phyloP scores from a whole-genome alignment of 306 rosid species.

The Trifolium fragiferum region DNA sequence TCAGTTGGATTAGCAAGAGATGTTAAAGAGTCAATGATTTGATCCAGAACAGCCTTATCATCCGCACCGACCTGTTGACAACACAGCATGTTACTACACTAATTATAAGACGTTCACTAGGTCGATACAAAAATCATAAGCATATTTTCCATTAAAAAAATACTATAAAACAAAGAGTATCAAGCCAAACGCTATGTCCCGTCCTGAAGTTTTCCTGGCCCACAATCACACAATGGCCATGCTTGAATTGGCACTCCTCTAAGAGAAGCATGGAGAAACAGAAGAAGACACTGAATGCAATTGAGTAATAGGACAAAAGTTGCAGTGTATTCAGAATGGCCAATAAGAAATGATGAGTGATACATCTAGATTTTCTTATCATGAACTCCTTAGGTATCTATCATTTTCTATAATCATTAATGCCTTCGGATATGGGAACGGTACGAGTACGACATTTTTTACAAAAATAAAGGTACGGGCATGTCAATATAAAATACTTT shows the following conservation, averaged over 20 bases:
- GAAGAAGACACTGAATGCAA: not conserved
- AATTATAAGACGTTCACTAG: too few species aligned
- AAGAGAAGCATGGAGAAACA: not conserved
- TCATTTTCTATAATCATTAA: not conserved
- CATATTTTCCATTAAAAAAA: slow-evolving; percentile 1
- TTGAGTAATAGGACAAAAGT: slow-evolving; percentile 8
- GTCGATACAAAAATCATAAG: slow-evolving; percentile 17
- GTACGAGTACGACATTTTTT: too few species aligned
- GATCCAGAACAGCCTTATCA: slow-evolving; percentile 66
- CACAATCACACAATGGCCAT: too few species aligned
- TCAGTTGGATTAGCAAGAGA: slow-evolving; percentile 69
- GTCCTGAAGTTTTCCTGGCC: not conserved
- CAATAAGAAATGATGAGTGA: too few species aligned
- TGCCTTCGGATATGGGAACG: not conserved
- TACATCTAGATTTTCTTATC: too few species aligned
- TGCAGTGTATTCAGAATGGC: not conserved
- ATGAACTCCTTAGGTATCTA: too few species aligned
- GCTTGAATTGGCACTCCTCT: slow-evolving; percentile 13
- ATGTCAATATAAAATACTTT: not conserved
- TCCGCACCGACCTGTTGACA: slow-evolving; percentile 86
- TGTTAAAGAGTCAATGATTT: slow-evolving; percentile 79
- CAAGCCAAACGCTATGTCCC: slow-evolving; percentile 1
- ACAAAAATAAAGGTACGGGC: not conserved
- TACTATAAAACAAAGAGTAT: not conserved
- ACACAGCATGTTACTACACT: slow-evolving; percentile 35